Conservation (phyloP, 2,329 filamentous ascomycete genomes). For the Aureobasidium sp. region DNA sequence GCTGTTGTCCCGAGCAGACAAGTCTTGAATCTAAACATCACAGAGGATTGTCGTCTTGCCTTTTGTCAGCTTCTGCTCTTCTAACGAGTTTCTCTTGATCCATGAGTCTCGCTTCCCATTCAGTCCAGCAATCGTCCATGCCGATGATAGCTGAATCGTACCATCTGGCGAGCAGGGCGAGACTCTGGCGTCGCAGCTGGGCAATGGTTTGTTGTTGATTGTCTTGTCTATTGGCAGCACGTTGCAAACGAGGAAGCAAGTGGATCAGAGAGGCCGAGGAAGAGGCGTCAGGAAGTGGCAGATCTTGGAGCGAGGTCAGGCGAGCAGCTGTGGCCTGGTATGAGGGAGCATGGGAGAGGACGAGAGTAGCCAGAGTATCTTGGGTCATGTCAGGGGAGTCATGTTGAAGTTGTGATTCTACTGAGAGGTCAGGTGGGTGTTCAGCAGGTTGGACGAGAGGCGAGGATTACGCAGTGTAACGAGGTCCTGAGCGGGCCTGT, state of each 20-base stretch:
- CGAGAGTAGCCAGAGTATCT: constrained; percentile 25
- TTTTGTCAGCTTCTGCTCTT: constrained; percentile 53
- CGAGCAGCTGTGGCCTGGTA: constrained; percentile 38
- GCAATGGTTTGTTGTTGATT: constrained; percentile 56
- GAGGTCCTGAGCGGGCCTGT: constrained; percentile 33
- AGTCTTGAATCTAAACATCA: not conserved
- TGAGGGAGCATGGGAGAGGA: constrained; percentile 38
- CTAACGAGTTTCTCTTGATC: constrained; percentile 58
- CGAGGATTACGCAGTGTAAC: constrained; percentile 31
- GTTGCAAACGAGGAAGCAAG: constrained; percentile 56
- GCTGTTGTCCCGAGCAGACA: not conserved
- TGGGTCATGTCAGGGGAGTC: constrained; percentile 17
- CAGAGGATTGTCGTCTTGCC: constrained; percentile 25
- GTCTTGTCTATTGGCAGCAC: constrained; percentile 52
- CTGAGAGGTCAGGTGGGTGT: not conserved
- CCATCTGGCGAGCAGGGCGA: constrained; percentile 50
- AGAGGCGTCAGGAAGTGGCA: constrained; percentile 36
- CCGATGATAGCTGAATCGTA: constrained; percentile 66
- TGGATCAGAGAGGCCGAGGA: constrained; percentile 48
- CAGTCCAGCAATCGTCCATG: constrained; percentile 61
- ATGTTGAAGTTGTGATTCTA: constrained; percentile 2
- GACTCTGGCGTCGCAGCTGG: constrained; percentile 57
- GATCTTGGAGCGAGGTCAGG: constrained; percentile 38
- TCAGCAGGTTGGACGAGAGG: not conserved
- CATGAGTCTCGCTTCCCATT: constrained; percentile 61